Percentiles rank a stretch among this genome's conserved stretches.
phyloP scores from a whole-genome alignment of 2,329 filamentous ascomycete species.

The Alternaria novae-zelandiae region DNA sequence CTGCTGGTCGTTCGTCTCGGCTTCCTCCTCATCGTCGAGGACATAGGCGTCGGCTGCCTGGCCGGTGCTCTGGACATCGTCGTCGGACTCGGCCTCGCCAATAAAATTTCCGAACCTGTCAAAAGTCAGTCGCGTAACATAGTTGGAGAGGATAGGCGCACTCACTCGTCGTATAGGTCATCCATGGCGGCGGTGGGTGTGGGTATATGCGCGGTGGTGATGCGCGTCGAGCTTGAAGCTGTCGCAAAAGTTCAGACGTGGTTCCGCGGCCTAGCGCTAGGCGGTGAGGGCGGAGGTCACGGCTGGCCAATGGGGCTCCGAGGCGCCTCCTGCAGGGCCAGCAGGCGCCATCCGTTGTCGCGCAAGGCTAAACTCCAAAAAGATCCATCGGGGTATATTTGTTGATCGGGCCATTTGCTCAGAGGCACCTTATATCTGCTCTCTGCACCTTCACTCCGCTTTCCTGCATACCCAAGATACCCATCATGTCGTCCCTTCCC shows the following conservation, averaged over 20 bases:
- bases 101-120: constrained; percentile 96
- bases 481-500: constrained; percentile 77
- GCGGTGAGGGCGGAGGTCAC: constrained; percentile 31
- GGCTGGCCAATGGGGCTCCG: constrained; percentile 20
- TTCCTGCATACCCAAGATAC: constrained; percentile 12
- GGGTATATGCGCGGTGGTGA: constrained; percentile 15
- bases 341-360: constrained; percentile 3
- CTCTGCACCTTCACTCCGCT: constrained; percentile 6
- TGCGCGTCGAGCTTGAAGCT: constrained; percentile 35
- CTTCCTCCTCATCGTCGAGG: constrained; percentile 63
- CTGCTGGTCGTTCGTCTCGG: constrained; percentile 70
- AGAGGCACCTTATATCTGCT: constrained; percentile 3
- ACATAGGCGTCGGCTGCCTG: constrained; percentile 81
- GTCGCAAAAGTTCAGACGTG: constrained; percentile 34
- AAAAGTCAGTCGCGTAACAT: constrained; percentile 21
- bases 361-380: constrained; percentile 27
- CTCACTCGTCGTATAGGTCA: constrained; percentile 94
- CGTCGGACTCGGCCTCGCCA: constrained; percentile 89
- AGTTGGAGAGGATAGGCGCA: neutral
- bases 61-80: constrained; percentile 80
- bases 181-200: constrained; percentile 68
- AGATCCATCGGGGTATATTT: constrained; percentile 5
- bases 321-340: neutral
- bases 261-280: constrained; percentile 19
- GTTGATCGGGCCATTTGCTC: neutral